These are phyloP conservation scores for Croton laevigatus DNA, from an alignment of 441 rosid species.

Conservation along the genomic window DNA sequence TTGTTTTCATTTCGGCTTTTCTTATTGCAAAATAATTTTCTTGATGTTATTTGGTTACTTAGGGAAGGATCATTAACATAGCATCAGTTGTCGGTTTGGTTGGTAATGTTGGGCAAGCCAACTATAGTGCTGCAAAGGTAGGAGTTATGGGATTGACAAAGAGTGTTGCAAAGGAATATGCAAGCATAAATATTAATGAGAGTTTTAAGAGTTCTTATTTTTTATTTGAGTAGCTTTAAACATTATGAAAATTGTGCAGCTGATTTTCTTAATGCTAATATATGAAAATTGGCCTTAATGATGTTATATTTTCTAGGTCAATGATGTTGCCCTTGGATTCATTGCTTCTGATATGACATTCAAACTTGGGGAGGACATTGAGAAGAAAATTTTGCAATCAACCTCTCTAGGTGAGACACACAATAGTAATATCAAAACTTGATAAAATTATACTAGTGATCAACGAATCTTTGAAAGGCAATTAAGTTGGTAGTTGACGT, in stretches of 20 bases:
- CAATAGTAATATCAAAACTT: neutral
- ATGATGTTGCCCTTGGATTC: slow-evolving; percentile 91
- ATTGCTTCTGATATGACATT: slow-evolving; percentile 97
- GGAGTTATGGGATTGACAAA: slow-evolving; percentile 94
- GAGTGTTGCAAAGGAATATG: slow-evolving; percentile 81
- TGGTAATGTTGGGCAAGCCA: slow-evolving; percentile 93
- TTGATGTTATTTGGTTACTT: slow-evolving; percentile 17
- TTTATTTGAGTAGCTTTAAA: neutral
- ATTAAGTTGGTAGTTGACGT: neutral
- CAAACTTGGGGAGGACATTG: slow-evolving; percentile 80
- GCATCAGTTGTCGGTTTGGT: slow-evolving; percentile 91
- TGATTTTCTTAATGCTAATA: neutral
- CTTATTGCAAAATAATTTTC: neutral
- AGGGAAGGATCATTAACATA: slow-evolving; percentile 88
- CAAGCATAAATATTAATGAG: slow-evolving; percentile 83
- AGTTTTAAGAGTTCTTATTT: slow-evolving; percentile 16
- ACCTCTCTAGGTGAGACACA: slow-evolving; percentile 69
- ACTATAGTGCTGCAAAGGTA: slow-evolving; percentile 94
- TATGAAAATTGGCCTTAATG: neutral
- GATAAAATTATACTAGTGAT: no score
- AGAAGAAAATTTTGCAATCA: slow-evolving; percentile 75
- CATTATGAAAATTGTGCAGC: neutral
- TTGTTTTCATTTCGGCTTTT: neutral
- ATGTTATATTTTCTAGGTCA: slow-evolving; percentile 45
- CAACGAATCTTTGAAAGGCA: neutral